These are phyloP conservation scores for Rheum nobile DNA, from an alignment of 148 eudicot genomes.

Conservation along the genomic window DNA sequence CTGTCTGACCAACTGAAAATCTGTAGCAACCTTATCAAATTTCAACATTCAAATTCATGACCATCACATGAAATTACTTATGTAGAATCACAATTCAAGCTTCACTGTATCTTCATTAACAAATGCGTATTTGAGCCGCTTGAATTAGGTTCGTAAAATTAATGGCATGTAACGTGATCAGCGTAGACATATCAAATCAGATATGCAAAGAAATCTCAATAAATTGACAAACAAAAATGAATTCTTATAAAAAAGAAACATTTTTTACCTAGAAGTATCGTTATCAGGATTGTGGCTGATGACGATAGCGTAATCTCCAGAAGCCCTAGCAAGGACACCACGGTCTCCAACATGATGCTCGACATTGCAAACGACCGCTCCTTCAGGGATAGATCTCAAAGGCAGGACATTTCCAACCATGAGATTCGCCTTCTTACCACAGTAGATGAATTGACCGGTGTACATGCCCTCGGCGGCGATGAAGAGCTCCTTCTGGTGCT, in stretches of 20 bases:
- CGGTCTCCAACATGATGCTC: constrained; percentile 20
- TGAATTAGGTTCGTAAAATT: background rate
- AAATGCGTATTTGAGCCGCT: background rate
- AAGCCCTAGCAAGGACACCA: constrained; percentile 17
- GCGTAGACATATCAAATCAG: background rate
- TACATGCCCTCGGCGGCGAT: constrained; percentile 9
- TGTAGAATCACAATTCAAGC: too few relatives aligned
- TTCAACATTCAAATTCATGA: background rate
- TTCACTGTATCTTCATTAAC: background rate
- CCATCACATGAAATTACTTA: background rate
- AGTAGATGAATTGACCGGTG: constrained; percentile 2
- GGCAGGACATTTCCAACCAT: constrained; percentile 19
- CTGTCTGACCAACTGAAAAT: too few relatives aligned
- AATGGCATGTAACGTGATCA: background rate
- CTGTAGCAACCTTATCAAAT: background rate
- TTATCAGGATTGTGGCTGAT: constrained; percentile 20
- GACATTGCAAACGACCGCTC: constrained; percentile 16
- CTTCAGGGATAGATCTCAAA: constrained; percentile 13
- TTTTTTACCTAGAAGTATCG: constrained; percentile 13
- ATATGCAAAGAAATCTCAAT: background rate
- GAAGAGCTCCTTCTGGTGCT: constrained; percentile 25
- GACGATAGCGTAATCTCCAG: constrained; percentile 18
- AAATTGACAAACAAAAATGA: background rate
- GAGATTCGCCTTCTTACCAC: constrained; percentile 16
- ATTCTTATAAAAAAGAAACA: background rate